Percentiles rank a stretch among this genome's conserved stretches.
These are phyloP conservation scores for Labyrinthula sp. DNA, from an alignment of 352 stramenopile genomes.

Conservation along the genomic window DNA sequence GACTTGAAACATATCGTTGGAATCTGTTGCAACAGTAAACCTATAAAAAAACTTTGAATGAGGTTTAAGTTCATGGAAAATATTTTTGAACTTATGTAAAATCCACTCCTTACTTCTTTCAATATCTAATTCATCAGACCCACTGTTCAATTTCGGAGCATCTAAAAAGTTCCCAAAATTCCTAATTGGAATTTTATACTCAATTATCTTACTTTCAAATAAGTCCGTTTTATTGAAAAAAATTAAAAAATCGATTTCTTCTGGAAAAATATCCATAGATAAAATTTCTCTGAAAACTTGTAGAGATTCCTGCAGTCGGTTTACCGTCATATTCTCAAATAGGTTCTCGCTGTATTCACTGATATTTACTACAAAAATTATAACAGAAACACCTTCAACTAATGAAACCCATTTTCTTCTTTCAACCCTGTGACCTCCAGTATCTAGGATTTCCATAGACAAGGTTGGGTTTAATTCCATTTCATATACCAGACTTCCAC, in stretches of 20 bases:
- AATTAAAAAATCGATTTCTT: constrained; percentile 42
- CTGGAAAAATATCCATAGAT: constrained; percentile 41
- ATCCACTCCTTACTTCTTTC: no score
- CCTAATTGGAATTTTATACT: constrained; percentile 30
- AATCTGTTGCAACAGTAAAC: no score
- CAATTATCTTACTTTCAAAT: constrained; percentile 40
- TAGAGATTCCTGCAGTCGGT: constrained; percentile 43
- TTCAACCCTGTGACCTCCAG: constrained; percentile 48
- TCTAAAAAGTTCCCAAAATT: no score
- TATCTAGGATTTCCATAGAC: constrained; percentile 46
- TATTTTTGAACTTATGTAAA: no score
- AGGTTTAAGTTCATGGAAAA: no score
- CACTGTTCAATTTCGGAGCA: no score
- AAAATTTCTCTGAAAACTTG: constrained; percentile 46
- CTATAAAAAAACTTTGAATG: no score
- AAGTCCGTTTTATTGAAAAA: constrained; percentile 48
- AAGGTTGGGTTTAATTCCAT: constrained; percentile 41
- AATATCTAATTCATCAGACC: no score
- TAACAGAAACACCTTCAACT: constrained; percentile 40
- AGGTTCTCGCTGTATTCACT: constrained; percentile 44
- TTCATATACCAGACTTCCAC: constrained; percentile 44
- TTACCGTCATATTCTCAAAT: constrained; percentile 43
- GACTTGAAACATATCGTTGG: no score
- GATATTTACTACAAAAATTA: constrained; percentile 57
- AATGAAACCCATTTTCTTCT: constrained; percentile 52